Percentiles rank a stretch among this genome's conserved stretches.
Evolutionary conservation across 108 stramenopile genomes (phyloP).

Genomic region (Pseudonitzschia pungens): DNA sequence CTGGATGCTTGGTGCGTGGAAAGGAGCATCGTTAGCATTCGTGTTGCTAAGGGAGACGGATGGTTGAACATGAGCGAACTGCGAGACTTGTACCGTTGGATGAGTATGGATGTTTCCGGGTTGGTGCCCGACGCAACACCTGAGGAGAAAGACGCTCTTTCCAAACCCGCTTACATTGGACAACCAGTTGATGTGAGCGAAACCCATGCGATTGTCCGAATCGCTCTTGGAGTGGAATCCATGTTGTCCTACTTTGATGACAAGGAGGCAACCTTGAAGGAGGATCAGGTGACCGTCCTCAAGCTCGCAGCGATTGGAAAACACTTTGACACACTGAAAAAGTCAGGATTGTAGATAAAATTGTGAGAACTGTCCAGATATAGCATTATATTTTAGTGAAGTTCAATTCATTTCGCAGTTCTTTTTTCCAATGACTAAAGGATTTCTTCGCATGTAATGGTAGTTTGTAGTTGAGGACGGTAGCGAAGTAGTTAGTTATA

Average conservation of each 20-base stretch:
- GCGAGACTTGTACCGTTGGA: conserved; percentile 67
- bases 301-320: conserved; percentile 60
- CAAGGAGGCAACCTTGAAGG: conserved; percentile 28
- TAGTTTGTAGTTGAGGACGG: too few species aligned
- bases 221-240: conserved; percentile 65
- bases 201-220: conserved; percentile 62
- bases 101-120: conserved; percentile 61
- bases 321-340: conserved; percentile 37
- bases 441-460: too few species aligned
- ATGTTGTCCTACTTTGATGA: conserved; percentile 51
- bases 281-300: conserved; percentile 43
- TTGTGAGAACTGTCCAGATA: neutral
- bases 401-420: too few species aligned
- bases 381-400: too few species aligned
- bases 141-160: conserved; percentile 54
- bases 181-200: conserved; percentile 72
- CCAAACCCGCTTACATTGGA: conserved; percentile 53
- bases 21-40: conserved; percentile 70
- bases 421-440: too few species aligned
- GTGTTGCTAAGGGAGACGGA: conserved; percentile 43
- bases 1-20: conserved; percentile 73
- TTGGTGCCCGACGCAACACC: conserved; percentile 44
- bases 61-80: conserved; percentile 67
- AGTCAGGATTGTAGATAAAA: conserved; percentile 12
- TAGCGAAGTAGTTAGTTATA: too few species aligned